These are phyloP conservation scores for Hypoxylon sp. DNA, from an alignment of 2,329 filamentous ascomycete species.

Conservation along the genomic window DNA sequence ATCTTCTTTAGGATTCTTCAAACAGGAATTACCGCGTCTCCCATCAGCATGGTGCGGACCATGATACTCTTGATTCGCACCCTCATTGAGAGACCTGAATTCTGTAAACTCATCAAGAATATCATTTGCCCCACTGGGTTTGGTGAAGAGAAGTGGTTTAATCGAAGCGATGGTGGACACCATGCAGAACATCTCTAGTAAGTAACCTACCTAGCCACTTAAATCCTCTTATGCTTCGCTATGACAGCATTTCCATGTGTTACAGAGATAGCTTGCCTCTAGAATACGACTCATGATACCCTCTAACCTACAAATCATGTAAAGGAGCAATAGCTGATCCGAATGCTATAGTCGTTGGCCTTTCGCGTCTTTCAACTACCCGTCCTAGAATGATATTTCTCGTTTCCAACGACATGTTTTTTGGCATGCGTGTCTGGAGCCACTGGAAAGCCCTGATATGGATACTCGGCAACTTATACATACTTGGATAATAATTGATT, in stretches of 20 bases:
- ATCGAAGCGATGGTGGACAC: background rate
- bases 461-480: background rate
- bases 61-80: conserved; percentile 31
- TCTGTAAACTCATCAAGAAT: conserved; percentile 26
- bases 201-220: background rate
- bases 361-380: conserved; percentile 2
- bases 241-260: background rate
- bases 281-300: background rate
- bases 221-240: background rate
- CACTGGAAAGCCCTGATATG: background rate
- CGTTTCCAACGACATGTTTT: conserved; percentile 15
- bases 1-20: conserved; percentile 7
- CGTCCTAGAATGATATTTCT: conserved; percentile 12
- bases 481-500: background rate
- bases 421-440: background rate
- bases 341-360: conserved; percentile 8
- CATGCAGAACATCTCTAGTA: background rate
- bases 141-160: background rate
- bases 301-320: background rate
- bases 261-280: background rate
- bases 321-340: conserved; percentile 3
- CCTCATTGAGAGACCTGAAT: conserved; percentile 5
- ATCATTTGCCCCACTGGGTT: conserved; percentile 18
- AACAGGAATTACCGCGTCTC: background rate
- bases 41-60: background rate